These are phyloP conservation scores for Penicillium silybi DNA, from an alignment of 495 filamentous ascomycete genomes.

Conservation along the genomic window DNA sequence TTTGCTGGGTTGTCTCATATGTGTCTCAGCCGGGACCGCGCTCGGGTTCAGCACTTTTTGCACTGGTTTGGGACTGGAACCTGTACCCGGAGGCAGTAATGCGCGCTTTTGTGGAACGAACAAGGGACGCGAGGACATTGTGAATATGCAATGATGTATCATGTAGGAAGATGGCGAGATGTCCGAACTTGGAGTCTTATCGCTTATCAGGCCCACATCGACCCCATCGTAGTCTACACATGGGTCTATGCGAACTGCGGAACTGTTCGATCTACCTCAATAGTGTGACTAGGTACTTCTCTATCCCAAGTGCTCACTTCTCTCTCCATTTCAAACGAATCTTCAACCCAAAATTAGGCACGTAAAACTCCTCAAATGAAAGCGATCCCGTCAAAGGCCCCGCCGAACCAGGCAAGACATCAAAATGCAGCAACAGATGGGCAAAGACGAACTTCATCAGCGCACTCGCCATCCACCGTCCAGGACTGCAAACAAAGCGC, in stretches of 20 bases:
- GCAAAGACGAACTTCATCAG: constrained; percentile 53
- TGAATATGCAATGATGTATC: neutral
- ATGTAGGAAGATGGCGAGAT: neutral
- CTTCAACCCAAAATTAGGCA: constrained; percentile 23
- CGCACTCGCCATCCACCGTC: constrained; percentile 51
- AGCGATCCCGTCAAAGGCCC: constrained; percentile 13
- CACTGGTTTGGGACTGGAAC: neutral
- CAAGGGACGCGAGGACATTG: constrained; percentile 4
- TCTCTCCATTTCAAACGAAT: constrained; percentile 10
- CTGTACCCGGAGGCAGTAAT: constrained; percentile 4
- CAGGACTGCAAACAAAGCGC: constrained; percentile 35
- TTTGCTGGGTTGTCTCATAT: constrained; percentile 11
- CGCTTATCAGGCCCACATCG: neutral
- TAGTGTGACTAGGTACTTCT: neutral
- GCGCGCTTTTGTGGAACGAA: constrained; percentile 18
- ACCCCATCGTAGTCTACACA: neutral
- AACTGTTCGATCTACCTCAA: neutral
- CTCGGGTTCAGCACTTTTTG: constrained; percentile 20
- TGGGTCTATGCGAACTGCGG: neutral
- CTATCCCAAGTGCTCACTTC: neutral
- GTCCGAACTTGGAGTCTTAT: neutral
- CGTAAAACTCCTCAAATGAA: constrained; percentile 28
- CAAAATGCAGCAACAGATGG: constrained; percentile 44
- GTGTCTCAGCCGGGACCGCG: constrained; percentile 17
- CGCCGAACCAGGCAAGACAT: constrained; percentile 30